Evolutionary conservation across 139 green algal genomes (phyloP).

Genomic region (Mesotaenium endlicherianum): DNA sequence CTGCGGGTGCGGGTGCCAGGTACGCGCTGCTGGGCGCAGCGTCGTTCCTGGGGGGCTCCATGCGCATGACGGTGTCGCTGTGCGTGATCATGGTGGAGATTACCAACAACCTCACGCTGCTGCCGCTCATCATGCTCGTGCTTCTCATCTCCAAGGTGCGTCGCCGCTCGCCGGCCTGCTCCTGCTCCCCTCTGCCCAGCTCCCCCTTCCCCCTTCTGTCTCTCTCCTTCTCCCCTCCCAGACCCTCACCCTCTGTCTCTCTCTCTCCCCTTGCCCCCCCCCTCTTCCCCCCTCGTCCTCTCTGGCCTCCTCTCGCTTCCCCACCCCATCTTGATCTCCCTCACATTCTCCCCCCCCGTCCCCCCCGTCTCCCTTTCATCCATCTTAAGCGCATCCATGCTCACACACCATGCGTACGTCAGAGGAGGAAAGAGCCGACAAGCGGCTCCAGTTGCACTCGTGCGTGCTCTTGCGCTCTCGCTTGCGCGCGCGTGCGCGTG

Average conservation of each 20-base stretch:
- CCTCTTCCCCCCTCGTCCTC: background rate
- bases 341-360: background rate
- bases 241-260: background rate
- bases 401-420: too few species aligned
- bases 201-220: background rate
- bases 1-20: too few species aligned
- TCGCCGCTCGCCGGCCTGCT: background rate
- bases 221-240: background rate
- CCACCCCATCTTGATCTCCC: background rate
- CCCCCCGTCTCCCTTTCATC: background rate
- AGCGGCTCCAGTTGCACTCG: too few species aligned
- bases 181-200: background rate
- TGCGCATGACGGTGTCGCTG: constrained; percentile 75
- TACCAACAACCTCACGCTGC: constrained; percentile 78
- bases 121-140: constrained; percentile 85
- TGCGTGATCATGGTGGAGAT: constrained; percentile 84
- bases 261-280: background rate
- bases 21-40: constrained; percentile 73
- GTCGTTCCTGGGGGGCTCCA: constrained; percentile 71
- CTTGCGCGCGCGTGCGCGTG: too few species aligned
- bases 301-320: background rate
- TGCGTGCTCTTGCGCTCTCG: too few species aligned
- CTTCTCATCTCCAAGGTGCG: constrained; percentile 74
- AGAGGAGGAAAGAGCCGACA: too few species aligned
- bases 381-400: too few species aligned